A percentile compares a stretch with the other conserved stretches of the same genome.
phyloP scores from a whole-genome alignment of 129 eudicot genomes.

The Saussurea involucrata region DNA sequence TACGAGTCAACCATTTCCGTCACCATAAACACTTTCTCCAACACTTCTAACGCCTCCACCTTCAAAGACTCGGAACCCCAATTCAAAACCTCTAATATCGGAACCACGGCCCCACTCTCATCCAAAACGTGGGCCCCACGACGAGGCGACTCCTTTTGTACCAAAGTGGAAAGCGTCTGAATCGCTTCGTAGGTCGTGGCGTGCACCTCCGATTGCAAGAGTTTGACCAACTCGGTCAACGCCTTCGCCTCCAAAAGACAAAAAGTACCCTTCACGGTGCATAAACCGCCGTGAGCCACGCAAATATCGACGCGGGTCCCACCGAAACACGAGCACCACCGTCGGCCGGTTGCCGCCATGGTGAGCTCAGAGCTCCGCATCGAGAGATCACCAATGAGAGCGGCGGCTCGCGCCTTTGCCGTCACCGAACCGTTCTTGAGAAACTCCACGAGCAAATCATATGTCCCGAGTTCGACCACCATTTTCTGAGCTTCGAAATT shows the following conservation, averaged over 20 bases:
- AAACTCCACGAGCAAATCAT: conserved; percentile 37
- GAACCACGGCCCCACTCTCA: conserved; percentile 40
- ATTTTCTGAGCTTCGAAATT: conserved; percentile 49
- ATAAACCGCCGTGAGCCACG: conserved; percentile 55
- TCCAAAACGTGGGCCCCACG: conserved; percentile 55
- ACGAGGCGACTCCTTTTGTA: conserved; percentile 47
- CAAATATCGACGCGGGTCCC: conserved; percentile 29
- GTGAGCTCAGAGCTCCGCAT: conserved; percentile 52
- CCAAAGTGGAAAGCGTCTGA: conserved; percentile 61
- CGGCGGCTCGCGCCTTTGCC: conserved; percentile 65
- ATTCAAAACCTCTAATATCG: conserved; percentile 45
- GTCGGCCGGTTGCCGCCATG: not conserved
- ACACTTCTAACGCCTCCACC: conserved; percentile 52
- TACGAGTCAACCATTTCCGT: conserved; percentile 55
- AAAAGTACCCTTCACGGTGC: conserved; percentile 46
- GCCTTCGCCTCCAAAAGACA: conserved; percentile 58
- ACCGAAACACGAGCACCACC: conserved; percentile 28
- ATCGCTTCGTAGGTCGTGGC: conserved; percentile 60
- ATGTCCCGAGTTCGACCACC: conserved; percentile 46
- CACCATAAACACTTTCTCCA: conserved; percentile 56
- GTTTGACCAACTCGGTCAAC: conserved; percentile 48
- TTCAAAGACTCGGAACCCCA: conserved; percentile 69
- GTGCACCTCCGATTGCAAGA: conserved; percentile 41
- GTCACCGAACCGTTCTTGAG: conserved; percentile 44
- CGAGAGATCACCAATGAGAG: conserved; percentile 58